Conservation (phyloP, 805 yeast species). For the Jamesozyma lodderae region DNA sequence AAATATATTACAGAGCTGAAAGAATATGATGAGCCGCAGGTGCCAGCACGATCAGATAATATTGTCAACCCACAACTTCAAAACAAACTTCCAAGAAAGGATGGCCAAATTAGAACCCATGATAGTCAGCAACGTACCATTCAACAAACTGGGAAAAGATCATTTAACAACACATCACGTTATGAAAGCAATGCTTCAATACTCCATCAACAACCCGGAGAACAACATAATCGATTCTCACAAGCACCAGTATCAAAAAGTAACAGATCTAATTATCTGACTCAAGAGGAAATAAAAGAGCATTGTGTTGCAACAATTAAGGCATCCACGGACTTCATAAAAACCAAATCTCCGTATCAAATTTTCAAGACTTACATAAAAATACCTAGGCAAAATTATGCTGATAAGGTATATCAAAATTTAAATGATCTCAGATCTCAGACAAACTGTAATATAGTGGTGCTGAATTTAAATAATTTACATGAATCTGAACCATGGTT, state of each 20-base stretch:
- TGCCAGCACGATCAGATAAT: background rate
- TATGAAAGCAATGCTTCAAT: too few relatives aligned
- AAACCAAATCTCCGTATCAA: constrained; percentile 24
- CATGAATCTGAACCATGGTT: constrained; percentile 30
- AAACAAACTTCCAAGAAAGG: background rate
- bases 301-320: constrained; percentile 24
- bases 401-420: constrained; percentile 22
- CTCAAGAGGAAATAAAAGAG: constrained; percentile 25
- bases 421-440: constrained; percentile 25
- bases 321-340: constrained; percentile 21
- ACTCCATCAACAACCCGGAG: background rate
- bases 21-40: constrained; percentile 5
- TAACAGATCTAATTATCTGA: constrained; percentile 15
- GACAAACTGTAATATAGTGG: constrained; percentile 29
- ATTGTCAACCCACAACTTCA: background rate
- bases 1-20: constrained; percentile 2
- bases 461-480: constrained; percentile 27
- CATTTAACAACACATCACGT: too few relatives aligned
- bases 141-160: background rate
- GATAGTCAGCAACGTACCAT: too few relatives aligned
- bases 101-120: background rate
- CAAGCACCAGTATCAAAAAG: background rate
- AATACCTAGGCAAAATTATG: constrained; percentile 26
- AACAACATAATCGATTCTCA: background rate
- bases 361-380: constrained; percentile 27